These are phyloP conservation scores for Trypanosoma cruzi DNA, from an alignment of 208 protist species.

Conservation along the genomic window DNA sequence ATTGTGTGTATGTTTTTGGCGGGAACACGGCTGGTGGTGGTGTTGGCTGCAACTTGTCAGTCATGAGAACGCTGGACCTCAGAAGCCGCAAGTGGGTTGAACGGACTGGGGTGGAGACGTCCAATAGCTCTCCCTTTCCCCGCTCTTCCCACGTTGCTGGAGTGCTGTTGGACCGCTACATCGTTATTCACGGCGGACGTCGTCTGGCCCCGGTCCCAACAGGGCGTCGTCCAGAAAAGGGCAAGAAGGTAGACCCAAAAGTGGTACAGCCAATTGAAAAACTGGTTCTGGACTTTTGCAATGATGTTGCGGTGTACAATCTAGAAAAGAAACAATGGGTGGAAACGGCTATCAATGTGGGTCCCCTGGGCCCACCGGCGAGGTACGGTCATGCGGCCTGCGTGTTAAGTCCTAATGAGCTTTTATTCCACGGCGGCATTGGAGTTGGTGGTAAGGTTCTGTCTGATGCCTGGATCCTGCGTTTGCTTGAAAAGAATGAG, in stretches of 20 bases:
- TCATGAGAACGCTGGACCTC: slow-evolving; percentile 37
- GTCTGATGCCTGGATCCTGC: slow-evolving; percentile 76
- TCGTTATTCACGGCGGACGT: slow-evolving; percentile 70
- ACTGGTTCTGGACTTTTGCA: slow-evolving; percentile 22
- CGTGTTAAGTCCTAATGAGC: slow-evolving; percentile 36
- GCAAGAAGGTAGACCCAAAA: slow-evolving; percentile 26
- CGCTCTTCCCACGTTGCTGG: slow-evolving; percentile 67
- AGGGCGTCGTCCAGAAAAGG: slow-evolving; percentile 9
- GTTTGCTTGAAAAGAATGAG: slow-evolving; percentile 24
- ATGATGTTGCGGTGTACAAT: slow-evolving; percentile 27
- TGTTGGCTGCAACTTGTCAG: slow-evolving; percentile 25
- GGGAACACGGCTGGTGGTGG: slow-evolving; percentile 38
- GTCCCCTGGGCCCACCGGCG: slow-evolving; percentile 8
- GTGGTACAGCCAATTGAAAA: background rate
- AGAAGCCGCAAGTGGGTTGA: slow-evolving; percentile 18
- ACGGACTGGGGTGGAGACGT: background rate
- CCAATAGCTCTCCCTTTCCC: slow-evolving; percentile 25
- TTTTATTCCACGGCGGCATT: slow-evolving; percentile 76
- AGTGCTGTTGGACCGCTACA: slow-evolving; percentile 56
- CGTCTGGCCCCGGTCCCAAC: slow-evolving; percentile 27
- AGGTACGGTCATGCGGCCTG: slow-evolving; percentile 31
- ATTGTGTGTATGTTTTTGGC: slow-evolving; percentile 60
- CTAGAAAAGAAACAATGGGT: slow-evolving; percentile 23
- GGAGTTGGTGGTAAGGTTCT: slow-evolving; percentile 46
- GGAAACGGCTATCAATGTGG: slow-evolving; percentile 16